phyloP scores from a whole-genome alignment of 352 stramenopile genomes.

The Pythium biforme region DNA sequence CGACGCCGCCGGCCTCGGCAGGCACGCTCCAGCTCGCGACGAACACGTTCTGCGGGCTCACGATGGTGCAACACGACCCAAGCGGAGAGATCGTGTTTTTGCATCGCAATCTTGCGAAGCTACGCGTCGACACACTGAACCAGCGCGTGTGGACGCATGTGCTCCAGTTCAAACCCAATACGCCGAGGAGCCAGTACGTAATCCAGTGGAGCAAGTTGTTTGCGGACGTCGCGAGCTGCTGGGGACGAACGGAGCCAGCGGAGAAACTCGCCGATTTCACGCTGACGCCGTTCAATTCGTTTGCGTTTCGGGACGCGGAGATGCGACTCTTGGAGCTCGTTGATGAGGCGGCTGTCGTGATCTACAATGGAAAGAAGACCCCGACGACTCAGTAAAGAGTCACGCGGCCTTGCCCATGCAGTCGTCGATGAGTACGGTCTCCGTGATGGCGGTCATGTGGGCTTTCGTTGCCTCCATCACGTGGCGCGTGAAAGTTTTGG shows the following conservation, averaged over 20 bases:
- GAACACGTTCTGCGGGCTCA: conserved; percentile 33
- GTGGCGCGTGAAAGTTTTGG: background rate
- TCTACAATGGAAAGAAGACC: conserved; percentile 16
- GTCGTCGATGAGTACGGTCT: conserved; percentile 10
- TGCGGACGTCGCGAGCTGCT: conserved; percentile 25
- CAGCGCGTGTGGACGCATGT: conserved; percentile 43
- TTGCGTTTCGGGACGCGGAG: conserved; percentile 7
- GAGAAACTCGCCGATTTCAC: conserved; percentile 1
- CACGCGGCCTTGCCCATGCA: conserved; percentile 1
- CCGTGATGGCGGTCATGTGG: conserved; percentile 3
- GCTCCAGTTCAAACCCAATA: conserved; percentile 37
- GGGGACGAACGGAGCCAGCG: background rate
- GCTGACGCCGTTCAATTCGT: background rate
- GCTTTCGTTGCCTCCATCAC: conserved; percentile 4
- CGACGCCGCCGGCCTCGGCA: conserved; percentile 18
- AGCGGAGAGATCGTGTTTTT: conserved; percentile 29
- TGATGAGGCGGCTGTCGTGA: background rate
- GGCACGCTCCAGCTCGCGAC: conserved; percentile 10
- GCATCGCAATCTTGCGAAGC: conserved; percentile 32
- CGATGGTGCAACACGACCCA: conserved; percentile 44
- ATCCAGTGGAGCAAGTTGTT: conserved; percentile 21
- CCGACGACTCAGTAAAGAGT: background rate
- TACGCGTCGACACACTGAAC: conserved; percentile 25
- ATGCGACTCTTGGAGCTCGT: conserved; percentile 4
- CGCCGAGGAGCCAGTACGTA: conserved; percentile 6